A percentile compares a stretch with the other conserved stretches of the same genome.
These are phyloP conservation scores for Tremella fuciformis DNA, from an alignment of 768 basidiomycete genomes.

Conservation along the genomic window DNA sequence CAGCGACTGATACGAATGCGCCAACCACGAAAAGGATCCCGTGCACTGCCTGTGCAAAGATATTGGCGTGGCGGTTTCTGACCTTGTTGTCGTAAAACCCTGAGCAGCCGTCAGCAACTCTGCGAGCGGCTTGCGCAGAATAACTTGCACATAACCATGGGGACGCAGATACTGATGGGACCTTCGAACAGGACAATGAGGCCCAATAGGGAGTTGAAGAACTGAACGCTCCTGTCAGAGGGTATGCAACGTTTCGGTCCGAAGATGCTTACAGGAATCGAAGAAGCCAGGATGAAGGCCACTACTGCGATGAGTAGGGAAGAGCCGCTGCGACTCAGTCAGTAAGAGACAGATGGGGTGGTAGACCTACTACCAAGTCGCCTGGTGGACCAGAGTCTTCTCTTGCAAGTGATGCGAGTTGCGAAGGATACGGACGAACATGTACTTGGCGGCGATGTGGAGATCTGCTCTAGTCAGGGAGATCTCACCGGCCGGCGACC, in stretches of 20 bases:
- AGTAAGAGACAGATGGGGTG: not conserved
- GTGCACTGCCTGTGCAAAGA: not conserved
- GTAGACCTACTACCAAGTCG: not conserved
- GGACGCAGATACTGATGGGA: not conserved
- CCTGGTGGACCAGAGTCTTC: not conserved
- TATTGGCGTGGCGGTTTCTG: not conserved
- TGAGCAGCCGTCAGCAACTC: not conserved
- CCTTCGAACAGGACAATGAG: not conserved
- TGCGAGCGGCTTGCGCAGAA: too few relatives aligned
- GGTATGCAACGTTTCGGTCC: too few relatives aligned
- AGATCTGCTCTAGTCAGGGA: not conserved
- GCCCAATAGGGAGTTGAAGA: not conserved
- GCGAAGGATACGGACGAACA: not conserved
- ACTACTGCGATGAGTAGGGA: not conserved
- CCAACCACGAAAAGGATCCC: conserved; percentile 2
- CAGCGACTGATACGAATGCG: too few relatives aligned
- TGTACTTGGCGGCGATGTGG: not conserved
- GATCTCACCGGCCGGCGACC: not conserved
- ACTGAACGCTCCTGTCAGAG: too few relatives aligned
- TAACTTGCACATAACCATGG: not conserved
- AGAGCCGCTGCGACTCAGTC: not conserved
- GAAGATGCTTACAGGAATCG: too few relatives aligned
- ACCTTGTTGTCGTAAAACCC: conserved; percentile 3
- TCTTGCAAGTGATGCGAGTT: not conserved
- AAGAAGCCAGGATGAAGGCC: not conserved